Evolutionary conservation across 768 basidiomycete species (phyloP).

Genomic region (Tulasnella sp.): DNA sequence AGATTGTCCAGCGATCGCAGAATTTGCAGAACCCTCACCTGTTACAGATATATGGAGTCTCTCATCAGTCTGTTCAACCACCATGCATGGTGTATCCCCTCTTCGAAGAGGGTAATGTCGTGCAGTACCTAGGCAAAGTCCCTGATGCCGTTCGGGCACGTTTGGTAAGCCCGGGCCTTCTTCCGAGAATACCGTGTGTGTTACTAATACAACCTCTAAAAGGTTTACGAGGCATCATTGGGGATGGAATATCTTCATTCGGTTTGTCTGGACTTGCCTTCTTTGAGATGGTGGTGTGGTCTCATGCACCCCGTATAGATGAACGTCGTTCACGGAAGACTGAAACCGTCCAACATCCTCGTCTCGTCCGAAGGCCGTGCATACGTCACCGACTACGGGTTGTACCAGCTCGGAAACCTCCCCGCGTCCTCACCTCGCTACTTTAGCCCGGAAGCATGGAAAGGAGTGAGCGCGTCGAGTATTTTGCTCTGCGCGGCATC

Average conservation of each 20-base stretch:
- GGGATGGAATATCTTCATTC: conserved; percentile 12
- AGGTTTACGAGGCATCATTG: background rate
- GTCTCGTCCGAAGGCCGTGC: conserved; percentile 6
- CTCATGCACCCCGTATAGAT: background rate
- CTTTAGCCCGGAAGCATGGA: conserved; percentile 15
- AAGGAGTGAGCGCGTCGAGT: conserved; percentile 2
- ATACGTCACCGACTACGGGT: conserved; percentile 4
- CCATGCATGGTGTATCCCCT: conserved; percentile 2
- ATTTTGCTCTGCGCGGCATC: background rate
- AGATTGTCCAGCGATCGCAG: background rate
- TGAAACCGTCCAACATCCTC: conserved; percentile 11
- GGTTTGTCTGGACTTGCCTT: background rate
- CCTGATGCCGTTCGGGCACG: background rate
- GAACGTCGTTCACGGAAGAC: conserved; percentile 9
- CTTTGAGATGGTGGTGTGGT: background rate
- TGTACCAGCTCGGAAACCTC: background rate
- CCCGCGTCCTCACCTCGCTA: conserved; percentile 9
- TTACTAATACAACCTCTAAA: background rate
- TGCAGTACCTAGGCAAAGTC: background rate
- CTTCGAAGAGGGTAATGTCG: conserved; percentile 1
- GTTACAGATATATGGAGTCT: conserved; percentile 9
- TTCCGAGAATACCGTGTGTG: background rate
- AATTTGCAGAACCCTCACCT: background rate
- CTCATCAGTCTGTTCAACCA: background rate
- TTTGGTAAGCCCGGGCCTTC: background rate